Evolutionary conservation across 805 yeast species (phyloP).

Genomic region (Yarrowia osloensis): DNA sequence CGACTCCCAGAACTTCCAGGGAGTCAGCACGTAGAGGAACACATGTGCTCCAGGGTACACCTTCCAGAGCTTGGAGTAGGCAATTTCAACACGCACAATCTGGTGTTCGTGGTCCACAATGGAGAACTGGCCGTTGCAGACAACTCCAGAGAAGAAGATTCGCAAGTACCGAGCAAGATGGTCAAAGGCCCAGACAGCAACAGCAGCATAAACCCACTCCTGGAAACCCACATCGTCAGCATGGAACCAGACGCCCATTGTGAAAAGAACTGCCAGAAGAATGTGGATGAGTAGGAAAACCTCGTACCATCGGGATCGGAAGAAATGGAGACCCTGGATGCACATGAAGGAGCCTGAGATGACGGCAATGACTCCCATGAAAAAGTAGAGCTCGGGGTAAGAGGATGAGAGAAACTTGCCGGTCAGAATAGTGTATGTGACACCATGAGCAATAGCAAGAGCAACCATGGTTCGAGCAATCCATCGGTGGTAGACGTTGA

Average conservation of each 20-base stretch:
- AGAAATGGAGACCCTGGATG: conserved; percentile 48
- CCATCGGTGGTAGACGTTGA: conserved; percentile 62
- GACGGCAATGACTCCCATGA: conserved; percentile 45
- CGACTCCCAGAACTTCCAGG: conserved; percentile 62
- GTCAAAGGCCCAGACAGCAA: conserved; percentile 69
- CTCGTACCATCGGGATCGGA: conserved; percentile 61
- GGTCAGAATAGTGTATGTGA: conserved; percentile 44
- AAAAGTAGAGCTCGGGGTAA: conserved; percentile 34
- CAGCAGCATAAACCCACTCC: conserved; percentile 55
- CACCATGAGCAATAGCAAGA: conserved; percentile 51
- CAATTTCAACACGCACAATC: conserved; percentile 8
- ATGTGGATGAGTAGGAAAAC: conserved; percentile 59
- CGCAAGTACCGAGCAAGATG: conserved; percentile 59
- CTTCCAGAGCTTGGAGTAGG: conserved; percentile 44
- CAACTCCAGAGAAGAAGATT: conserved; percentile 57
- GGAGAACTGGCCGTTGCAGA: conserved; percentile 49
- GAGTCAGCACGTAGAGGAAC: conserved; percentile 36
- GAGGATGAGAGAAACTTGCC: conserved; percentile 32
- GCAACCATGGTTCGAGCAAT: conserved; percentile 50
- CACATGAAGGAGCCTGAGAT: conserved; percentile 45
- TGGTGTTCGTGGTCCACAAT: conserved; percentile 54
- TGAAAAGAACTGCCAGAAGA: conserved; percentile 54
- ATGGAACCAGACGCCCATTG: conserved; percentile 63
- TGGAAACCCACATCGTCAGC: conserved; percentile 53
- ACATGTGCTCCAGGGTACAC: conserved; percentile 36